Evolutionary conservation across 805 yeast genomes (phyloP).

Genomic region (Ogataea trehaloabstinens): DNA sequence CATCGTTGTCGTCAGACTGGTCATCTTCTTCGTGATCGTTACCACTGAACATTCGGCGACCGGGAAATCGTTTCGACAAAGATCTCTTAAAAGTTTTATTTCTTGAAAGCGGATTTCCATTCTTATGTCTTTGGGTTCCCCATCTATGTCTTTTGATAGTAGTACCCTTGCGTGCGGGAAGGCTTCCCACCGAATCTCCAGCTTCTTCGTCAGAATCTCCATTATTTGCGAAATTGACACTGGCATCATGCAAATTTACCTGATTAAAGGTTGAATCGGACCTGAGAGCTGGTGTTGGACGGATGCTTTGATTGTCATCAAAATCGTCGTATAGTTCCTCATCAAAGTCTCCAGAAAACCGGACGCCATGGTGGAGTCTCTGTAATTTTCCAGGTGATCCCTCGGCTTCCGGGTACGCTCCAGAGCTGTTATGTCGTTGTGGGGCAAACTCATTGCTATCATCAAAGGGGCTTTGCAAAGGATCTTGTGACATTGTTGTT

Average conservation of each 20-base stretch:
- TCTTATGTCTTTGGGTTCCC: constrained; percentile 83
- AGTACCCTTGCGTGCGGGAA: constrained; percentile 39
- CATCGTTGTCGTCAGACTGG: constrained; percentile 33
- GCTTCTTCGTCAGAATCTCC: constrained; percentile 18
- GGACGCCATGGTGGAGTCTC: background rate
- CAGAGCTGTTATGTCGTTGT: background rate
- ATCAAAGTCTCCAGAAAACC: background rate
- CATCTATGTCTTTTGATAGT: constrained; percentile 76
- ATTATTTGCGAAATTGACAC: constrained; percentile 15
- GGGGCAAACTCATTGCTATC: constrained; percentile 16
- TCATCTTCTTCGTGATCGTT: constrained; percentile 16
- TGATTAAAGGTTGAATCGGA: constrained; percentile 12
- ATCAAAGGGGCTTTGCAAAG: constrained; percentile 15
- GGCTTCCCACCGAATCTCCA: constrained; percentile 24
- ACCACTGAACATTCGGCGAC: constrained; percentile 22
- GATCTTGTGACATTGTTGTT: constrained; percentile 10
- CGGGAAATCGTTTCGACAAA: constrained; percentile 21
- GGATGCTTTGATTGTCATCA: constrained; percentile 13
- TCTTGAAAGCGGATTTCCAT: constrained; percentile 63
- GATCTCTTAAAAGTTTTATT: constrained; percentile 50
- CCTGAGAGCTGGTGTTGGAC: constrained; percentile 25
- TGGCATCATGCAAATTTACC: constrained; percentile 18
- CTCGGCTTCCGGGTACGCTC: constrained; percentile 3
- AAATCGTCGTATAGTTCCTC: constrained; percentile 5
- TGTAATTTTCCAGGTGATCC: background rate